phyloP scores from a whole-genome alignment of 139 green algal species.

The Coelastrella sp. region DNA sequence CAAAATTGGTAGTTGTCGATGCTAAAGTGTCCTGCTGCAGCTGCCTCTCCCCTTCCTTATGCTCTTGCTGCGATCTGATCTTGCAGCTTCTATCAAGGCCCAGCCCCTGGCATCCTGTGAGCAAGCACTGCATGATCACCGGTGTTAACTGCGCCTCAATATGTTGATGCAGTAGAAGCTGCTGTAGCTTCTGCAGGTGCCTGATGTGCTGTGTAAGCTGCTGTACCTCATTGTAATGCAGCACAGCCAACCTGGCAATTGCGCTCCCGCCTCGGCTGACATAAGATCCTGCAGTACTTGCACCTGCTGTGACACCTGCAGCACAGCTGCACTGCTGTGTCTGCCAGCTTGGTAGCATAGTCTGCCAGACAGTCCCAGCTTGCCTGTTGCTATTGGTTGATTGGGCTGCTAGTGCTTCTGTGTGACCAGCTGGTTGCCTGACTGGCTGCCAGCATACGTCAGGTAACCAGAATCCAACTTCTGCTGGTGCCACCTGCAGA shows the following conservation, averaged over 20 bases:
- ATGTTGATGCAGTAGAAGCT: conserved; percentile 19
- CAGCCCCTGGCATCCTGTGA: background rate
- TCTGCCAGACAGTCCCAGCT: background rate
- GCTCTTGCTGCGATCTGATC: background rate
- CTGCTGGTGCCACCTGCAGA: background rate
- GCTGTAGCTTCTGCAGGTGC: conserved; percentile 31
- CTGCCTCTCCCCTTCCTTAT: background rate
- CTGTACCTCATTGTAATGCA: background rate
- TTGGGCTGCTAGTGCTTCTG: background rate
- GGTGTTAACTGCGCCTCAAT: background rate
- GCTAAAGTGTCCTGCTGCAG: background rate
- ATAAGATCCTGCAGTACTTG: background rate
- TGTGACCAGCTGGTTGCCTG: background rate
- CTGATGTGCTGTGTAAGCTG: background rate
- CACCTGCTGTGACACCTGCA: background rate
- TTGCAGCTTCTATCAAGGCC: too few relatives aligned
- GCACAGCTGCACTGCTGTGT: background rate
- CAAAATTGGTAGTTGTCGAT: background rate
- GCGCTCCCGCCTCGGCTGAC: background rate
- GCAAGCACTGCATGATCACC: background rate
- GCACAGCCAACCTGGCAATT: background rate
- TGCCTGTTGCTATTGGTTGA: background rate
- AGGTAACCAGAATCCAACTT: conserved; percentile 11
- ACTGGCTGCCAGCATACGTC: conserved; percentile 19
- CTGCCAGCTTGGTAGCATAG: background rate